Conservation (phyloP, 176 grass and related monocot genomes). For the bread wheat (Triticum aestivum) region IWGSC_CS_RefSeq_v2.1 NC_057813.1:467831209-467831708, state of each 20-base stretch:
- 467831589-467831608: neutral
- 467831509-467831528: neutral
- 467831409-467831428: conserved; percentile 54
- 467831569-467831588: neutral
- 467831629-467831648: no score
- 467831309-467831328: conserved; percentile 46
- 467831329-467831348: conserved; percentile 42
- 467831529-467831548: neutral
- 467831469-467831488: neutral
- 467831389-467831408: conserved; percentile 61
- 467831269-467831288: conserved; percentile 11
- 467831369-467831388: conserved; percentile 53
- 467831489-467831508: neutral
- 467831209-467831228: conserved; percentile 40
- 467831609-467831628: neutral
- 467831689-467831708: neutral
- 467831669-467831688: neutral
- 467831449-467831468: conserved; percentile 13
- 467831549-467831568: neutral
- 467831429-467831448: conserved; percentile 51
- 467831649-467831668: neutral
- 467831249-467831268: conserved; percentile 35
- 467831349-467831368: conserved; percentile 46
- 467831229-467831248: conserved; percentile 57
- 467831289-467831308: conserved; percentile 27